phyloP scores from a whole-genome alignment of 257 asterid species.

The Orobanche coerulescens region DNA sequence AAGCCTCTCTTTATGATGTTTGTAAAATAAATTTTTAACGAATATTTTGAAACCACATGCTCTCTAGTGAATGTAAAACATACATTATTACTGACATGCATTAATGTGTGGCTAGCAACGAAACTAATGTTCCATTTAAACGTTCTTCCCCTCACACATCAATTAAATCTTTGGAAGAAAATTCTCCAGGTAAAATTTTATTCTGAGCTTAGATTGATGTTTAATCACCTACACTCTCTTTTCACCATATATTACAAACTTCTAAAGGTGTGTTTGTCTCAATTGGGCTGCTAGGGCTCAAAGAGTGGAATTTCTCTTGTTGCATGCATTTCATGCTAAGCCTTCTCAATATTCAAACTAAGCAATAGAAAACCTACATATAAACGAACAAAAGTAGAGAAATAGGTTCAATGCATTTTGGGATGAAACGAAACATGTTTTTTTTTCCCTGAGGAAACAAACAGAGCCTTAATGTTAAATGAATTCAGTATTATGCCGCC shows the following conservation, averaged over 20 bases:
- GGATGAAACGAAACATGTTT: too few relatives aligned
- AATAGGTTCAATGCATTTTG: too few relatives aligned
- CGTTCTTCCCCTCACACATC: conserved; percentile 92
- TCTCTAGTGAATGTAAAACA: too few relatives aligned
- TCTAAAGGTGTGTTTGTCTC: conserved; percentile 20
- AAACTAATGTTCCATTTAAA: conserved; percentile 97
- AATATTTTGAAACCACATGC: too few relatives aligned
- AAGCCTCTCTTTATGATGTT: too few relatives aligned
- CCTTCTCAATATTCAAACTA: conserved; percentile 7
- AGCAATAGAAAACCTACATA: too few relatives aligned
- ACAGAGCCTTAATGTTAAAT: too few relatives aligned
- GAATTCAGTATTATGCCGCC: too few relatives aligned
- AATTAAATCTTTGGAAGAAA: conserved; percentile 89
- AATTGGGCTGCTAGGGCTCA: conserved; percentile 96
- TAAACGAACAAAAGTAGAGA: too few relatives aligned
- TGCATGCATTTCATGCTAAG: conserved; percentile 89
- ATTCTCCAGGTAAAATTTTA: conserved; percentile 69
- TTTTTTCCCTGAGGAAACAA: too few relatives aligned
- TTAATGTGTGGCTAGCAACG: conserved; percentile 84
- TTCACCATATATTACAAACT: conserved; percentile 8
- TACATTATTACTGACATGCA: too few relatives aligned
- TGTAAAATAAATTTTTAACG: background rate
- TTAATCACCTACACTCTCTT: too few relatives aligned
- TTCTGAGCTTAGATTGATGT: conserved; percentile 19
- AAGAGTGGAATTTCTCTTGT: conserved; percentile 86